Evolutionary conservation across 2,329 filamentous ascomycete species (phyloP), one percentile per base, ranked within the genome.

Genomic region (Ascochyta pisi): DNA sequence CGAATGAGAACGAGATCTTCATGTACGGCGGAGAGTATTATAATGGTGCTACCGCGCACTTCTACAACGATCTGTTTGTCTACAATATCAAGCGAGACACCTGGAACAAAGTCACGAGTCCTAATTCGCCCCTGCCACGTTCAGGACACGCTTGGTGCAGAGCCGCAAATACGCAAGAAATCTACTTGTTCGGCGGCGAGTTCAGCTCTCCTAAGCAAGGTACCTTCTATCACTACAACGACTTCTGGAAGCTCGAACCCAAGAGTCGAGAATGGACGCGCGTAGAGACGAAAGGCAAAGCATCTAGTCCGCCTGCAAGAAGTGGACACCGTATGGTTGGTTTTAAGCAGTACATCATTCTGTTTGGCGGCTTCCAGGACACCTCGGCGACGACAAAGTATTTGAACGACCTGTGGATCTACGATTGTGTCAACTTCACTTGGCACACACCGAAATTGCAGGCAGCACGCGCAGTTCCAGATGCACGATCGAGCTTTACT

Each of bases 171-270:
- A 85, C 89, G 15, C 90, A 89, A 60, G 87, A 90, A 31, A 85
- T 98, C 48, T 99, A 96, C 74, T 80, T 99, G 15, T 98, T 98
- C 70, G 95, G 95, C 62, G 95, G 94, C 58, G 95, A 99, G 77
- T 99, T 99, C 76, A 96, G 91, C 54, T 94, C 89, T 26, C 95
- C 95, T 2, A 98, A 97, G 74, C 95, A 98, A 77, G 95, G 95
- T 4, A 98, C 94, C 0, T 99, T 99, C 71, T 97, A 99, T 76
- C 95, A 99, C 77, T 99, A 99, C 79, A 96, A 96, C 70, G 95
- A 98, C 78, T 98, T 99, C 75, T 99, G 95, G 94, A 84, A 89
- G 45, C 84, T 98, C 39, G 93, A 98, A 71, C 90, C 94, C 0
- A 84, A 83, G 8, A 88, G 86, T 7, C 84, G 92, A 67, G 95